Base-by-base conservation (phyloP, 495 filamentous ascomycete species). In the Aspergillus homomorphus region DNA sequence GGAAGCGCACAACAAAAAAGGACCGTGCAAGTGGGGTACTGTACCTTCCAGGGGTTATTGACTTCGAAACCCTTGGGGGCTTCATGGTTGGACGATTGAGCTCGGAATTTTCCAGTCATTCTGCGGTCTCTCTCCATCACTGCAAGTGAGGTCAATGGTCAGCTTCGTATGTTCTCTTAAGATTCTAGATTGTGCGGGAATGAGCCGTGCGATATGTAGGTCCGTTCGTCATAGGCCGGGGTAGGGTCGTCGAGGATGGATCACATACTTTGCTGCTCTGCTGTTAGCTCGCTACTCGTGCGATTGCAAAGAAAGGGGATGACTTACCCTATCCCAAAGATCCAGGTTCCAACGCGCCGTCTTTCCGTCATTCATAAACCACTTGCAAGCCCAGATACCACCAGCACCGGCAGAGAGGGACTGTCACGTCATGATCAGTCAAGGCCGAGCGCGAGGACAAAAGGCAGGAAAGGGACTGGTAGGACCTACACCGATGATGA, bases 91-190 rank as follows among this genome's bases (percentile, higher is more conserved):
- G 93, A 89, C 63, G 86, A 88, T 73, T 99, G 94, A 42, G 92
- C 95, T 77, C 95, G 82, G 66, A 88, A 64, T 51, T 71, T 82
- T 59, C 94, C 94, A 51, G 94, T 99, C 70, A 99, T 82, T 68
- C 94, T 82, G 63, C 87, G 78, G 70, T 99, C 94, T 67, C 94
- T 85, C 57, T 97, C 88, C 92, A 98, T 96, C 95, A 99, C 94
- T 98, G 63, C 18, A 58, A n/a, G 16, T 12, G 24, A 18, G 54
- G n/a, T 60, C 20, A 24, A 48, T 62, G 42, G 66, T 71, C 53
- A 62, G 62, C 54, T 24, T 30, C 9, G 1, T 12, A 8, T 15
- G 59, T 45, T 1, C 54, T 15, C 20, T 42, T 15, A 30, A 7
- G 3, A 16, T 8, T 3, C 16, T 18, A 33, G 24, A 23, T 28